These are phyloP conservation scores for Mortierella antarctica DNA, from an alignment of 192 early-diverging fungal genomes.

Conservation along the genomic window DNA sequence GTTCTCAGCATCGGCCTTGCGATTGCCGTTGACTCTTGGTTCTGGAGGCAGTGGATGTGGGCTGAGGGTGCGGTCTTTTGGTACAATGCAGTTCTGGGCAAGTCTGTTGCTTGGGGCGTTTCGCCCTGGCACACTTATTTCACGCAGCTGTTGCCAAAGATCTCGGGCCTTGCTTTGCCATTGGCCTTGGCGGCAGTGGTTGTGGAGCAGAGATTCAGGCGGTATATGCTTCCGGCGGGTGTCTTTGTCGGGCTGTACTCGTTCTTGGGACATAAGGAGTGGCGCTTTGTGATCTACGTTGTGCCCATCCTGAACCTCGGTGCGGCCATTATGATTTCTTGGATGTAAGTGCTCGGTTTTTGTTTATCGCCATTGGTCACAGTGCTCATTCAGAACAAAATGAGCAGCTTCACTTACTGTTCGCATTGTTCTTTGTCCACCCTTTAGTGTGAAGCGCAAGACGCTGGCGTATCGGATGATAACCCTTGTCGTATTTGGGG, in stretches of 20 bases:
- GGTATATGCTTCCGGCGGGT: slow-evolving; percentile 64
- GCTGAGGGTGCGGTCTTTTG: slow-evolving; percentile 79
- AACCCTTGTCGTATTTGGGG: slow-evolving; percentile 16
- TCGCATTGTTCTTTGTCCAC: not conserved
- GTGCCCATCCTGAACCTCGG: slow-evolving; percentile 84
- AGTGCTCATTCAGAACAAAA: not conserved
- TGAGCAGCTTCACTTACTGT: not conserved
- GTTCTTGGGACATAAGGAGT: slow-evolving; percentile 91
- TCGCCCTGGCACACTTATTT: slow-evolving; percentile 83
- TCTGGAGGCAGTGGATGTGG: slow-evolving; percentile 80
- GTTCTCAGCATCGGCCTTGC: slow-evolving; percentile 50
- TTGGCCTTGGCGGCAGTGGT: slow-evolving; percentile 65
- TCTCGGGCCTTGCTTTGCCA: slow-evolving; percentile 78
- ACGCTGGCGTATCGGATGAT: slow-evolving; percentile 50
- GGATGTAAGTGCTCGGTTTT: slow-evolving; percentile 47
- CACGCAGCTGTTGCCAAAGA: slow-evolving; percentile 74
- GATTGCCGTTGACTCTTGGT: slow-evolving; percentile 75
- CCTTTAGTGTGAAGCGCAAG: slow-evolving; percentile 42
- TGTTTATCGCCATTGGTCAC: slow-evolving; percentile 12
- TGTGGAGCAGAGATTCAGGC: slow-evolving; percentile 57
- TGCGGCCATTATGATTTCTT: slow-evolving; percentile 66
- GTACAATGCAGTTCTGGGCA: slow-evolving; percentile 80
- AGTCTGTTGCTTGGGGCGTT: slow-evolving; percentile 75
- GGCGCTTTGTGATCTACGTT: slow-evolving; percentile 91
- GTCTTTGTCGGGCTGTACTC: slow-evolving; percentile 77